Percentiles rank a stretch among this genome's conserved stretches.
Conservation (phyloP, 2,329 filamentous ascomycete genomes). For the Zymoseptoria crescenta region DNA sequence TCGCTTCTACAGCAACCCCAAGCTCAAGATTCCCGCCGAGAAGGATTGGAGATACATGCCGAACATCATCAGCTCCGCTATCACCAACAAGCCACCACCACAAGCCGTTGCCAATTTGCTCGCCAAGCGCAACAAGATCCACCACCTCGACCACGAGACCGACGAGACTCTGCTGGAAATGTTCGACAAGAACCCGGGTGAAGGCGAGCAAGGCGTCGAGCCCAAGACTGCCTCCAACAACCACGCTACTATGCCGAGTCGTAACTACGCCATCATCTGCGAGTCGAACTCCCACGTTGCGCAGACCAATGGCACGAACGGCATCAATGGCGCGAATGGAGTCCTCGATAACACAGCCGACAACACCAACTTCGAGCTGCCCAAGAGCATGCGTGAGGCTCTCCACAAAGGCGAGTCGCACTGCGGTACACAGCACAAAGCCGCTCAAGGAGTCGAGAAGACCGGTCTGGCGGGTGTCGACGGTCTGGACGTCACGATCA, state of each 20-base stretch:
- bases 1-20: constrained; percentile 56
- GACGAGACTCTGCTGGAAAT: constrained; percentile 57
- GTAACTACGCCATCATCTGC: constrained; percentile 58
- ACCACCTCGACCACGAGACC: constrained; percentile 54
- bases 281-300: constrained; percentile 36
- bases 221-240: constrained; percentile 65
- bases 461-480: constrained; percentile 38
- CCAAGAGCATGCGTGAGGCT: constrained; percentile 57
- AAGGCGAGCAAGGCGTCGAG: constrained; percentile 35
- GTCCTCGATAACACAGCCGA: constrained; percentile 7
- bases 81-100: constrained; percentile 61
- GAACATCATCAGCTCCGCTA: constrained; percentile 57
- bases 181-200: constrained; percentile 52
- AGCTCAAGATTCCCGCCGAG: constrained; percentile 48
- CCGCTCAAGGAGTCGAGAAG: constrained; percentile 45
- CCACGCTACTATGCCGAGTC: constrained; percentile 71
- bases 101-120: constrained; percentile 58
- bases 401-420: constrained; percentile 69
- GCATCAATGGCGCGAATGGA: constrained; percentile 13
- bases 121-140: constrained; percentile 56
- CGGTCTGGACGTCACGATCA: constrained; percentile 41
- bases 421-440: constrained; percentile 70
- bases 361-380: constrained; percentile 35
- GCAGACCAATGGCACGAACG: constrained; percentile 22
- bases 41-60: constrained; percentile 56